Evolutionary conservation across 306 rosid genomes (phyloP).

Genomic region (Hylodesmum podocarpum): DNA sequence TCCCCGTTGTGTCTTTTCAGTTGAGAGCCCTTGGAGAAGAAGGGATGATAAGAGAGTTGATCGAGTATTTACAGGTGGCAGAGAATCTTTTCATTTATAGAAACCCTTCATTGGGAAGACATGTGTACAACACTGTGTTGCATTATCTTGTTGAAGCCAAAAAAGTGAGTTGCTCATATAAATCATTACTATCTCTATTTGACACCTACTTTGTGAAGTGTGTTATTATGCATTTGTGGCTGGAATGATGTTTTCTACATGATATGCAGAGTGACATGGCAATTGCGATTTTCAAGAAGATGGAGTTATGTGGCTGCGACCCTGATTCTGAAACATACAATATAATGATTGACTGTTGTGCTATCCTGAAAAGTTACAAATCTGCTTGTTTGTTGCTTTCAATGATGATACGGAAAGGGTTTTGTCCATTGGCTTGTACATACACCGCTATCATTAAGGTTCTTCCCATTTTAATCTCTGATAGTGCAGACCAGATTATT

Average conservation of each 20-base stretch:
- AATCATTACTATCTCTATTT: slow-evolving; percentile 32
- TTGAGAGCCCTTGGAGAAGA: slow-evolving; percentile 82
- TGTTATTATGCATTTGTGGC: slow-evolving; percentile 20
- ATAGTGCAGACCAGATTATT: slow-evolving; percentile 2
- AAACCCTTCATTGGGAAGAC: slow-evolving; percentile 46
- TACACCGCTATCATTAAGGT: slow-evolving; percentile 74
- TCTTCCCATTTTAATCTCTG: slow-evolving; percentile 25
- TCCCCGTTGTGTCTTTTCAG: slow-evolving; percentile 41
- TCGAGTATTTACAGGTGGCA: slow-evolving; percentile 67
- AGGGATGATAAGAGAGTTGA: slow-evolving; percentile 66
- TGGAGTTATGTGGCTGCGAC: slow-evolving; percentile 61
- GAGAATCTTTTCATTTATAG: slow-evolving; percentile 61
- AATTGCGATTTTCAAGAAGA: slow-evolving; percentile 58
- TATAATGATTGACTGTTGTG: slow-evolving; percentile 77
- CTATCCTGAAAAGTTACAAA: slow-evolving; percentile 52
- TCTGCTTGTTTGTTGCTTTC: slow-evolving; percentile 70
- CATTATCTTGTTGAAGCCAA: slow-evolving; percentile 65
- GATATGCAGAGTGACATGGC: slow-evolving; percentile 65
- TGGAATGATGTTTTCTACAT: slow-evolving; percentile 39
- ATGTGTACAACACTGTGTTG: slow-evolving; percentile 59
- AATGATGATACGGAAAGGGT: slow-evolving; percentile 76
- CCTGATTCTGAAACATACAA: slow-evolving; percentile 59
- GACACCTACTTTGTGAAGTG: slow-evolving; percentile 28
- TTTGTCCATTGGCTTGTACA: slow-evolving; percentile 49
- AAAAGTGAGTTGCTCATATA: slow-evolving; percentile 52